Conservation (phyloP, 1,284 basidiomycete species). For the Hemileia vastatrix region DNA sequence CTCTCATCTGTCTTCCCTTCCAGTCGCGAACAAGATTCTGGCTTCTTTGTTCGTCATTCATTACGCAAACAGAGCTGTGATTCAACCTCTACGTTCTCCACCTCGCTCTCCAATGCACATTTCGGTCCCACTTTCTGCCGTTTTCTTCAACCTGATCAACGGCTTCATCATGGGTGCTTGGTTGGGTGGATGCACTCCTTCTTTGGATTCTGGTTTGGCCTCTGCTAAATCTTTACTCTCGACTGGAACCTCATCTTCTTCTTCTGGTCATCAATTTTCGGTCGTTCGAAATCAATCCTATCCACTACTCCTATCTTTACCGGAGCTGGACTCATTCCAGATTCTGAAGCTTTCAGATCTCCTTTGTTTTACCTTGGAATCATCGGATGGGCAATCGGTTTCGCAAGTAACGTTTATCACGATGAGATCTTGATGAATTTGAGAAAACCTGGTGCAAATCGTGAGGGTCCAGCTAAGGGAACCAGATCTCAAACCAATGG, state of each 20-base stretch:
- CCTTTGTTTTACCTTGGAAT: conserved; percentile 57
- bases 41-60: conserved; percentile 60
- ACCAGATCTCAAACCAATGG: conserved; percentile 27
- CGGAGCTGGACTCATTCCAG: conserved; percentile 32
- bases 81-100: conserved; percentile 72
- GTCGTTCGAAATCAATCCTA: not conserved
- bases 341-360: conserved; percentile 37
- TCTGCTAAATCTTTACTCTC: conserved; percentile 12
- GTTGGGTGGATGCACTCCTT: conserved; percentile 30
- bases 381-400: conserved; percentile 58
- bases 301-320: conserved; percentile 33
- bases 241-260: conserved; percentile 15
- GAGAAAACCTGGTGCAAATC: too few species aligned
- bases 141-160: conserved; percentile 63
- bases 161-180: conserved; percentile 62
- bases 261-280: not conserved
- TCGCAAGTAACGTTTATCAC: conserved; percentile 70
- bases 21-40: conserved; percentile 52
- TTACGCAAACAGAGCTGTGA: conserved; percentile 70
- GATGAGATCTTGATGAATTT: conserved; percentile 76
- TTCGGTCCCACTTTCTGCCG: conserved; percentile 54
- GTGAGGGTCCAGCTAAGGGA: conserved; percentile 31
- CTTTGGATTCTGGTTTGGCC: too few species aligned
- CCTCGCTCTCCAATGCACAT: conserved; percentile 68
- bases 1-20: conserved; percentile 39